Evolutionary conservation across 2,329 filamentous ascomycete genomes (phyloP), one percentile per base, ranked within the genome.

Genomic region (Phyllosticta paracitricarpa): DNA sequence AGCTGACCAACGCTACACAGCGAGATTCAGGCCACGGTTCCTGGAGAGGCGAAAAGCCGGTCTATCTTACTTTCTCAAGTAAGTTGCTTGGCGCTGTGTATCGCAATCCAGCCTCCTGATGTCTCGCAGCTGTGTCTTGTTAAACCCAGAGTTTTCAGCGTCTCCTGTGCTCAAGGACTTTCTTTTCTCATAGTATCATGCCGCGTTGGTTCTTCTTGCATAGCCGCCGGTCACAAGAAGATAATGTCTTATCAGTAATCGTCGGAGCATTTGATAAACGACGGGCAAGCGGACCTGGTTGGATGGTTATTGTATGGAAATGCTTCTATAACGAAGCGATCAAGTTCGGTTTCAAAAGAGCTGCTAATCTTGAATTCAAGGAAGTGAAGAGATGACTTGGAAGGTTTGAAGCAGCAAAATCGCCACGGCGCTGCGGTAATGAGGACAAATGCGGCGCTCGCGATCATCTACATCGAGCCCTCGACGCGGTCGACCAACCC

Each of bases 61-160:
- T 5, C 78, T 99, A 63, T 87, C 90, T 71, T 96, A 97, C 72
- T 99, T 97, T 72, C 78, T 99, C 60, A 96, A 96, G 91, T 96
- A 77, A 63, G 88, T 79, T 61, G 58, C 61, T 57, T 33, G 57
- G 26, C 40, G 54, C 26, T 54, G 12, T 63, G 54, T 67, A 54
- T 65, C 55, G 17, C 55, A 48, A 58, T 61, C 62, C 65, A 61
- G 70, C 63, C 59, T 40, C 56, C 67, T 71, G 62, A 70, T 64
- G 66, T 62, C 61, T 65, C 62, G 54, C 70, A 96, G 91, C 71
- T 97, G 92, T 76, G 87, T 97, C 64, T 77, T 97, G 66, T 77
- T 97, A 30, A 97, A 97, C 73, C 93, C 93, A 0, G 91, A 97
- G 73, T 97, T 97, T 71, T 89, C 91, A 35, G 89, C 89, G 10